phyloP scores from a whole-genome alignment of 2,329 filamentous ascomycete species.

The Celoporthe dispersa region DNA sequence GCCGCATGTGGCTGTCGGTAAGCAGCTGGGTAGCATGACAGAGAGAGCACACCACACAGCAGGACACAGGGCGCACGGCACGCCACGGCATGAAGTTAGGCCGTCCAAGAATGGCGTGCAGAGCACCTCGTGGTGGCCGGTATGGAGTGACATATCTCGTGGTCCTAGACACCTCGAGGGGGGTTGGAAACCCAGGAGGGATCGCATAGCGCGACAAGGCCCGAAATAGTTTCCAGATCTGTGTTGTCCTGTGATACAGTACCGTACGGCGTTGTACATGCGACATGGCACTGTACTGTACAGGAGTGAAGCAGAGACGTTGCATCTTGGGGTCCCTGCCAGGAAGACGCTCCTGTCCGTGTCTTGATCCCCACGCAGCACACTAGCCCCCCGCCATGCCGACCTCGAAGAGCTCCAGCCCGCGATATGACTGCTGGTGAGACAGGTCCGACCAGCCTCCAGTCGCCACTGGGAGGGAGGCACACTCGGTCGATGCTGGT shows the following conservation, averaged over 20 bases:
- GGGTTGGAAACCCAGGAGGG: neutral
- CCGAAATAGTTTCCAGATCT: neutral
- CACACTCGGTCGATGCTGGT: neutral
- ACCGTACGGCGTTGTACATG: conserved; percentile 6
- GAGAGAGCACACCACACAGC: neutral
- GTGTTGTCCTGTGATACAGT: neutral
- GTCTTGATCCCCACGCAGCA: neutral
- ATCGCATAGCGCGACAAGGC: conserved; percentile 9
- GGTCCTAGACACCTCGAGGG: neutral
- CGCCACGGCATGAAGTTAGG: neutral
- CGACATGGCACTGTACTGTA: neutral
- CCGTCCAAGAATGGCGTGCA: neutral
- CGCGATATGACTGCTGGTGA: neutral
- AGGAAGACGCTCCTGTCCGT: neutral
- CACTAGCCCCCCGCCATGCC: neutral
- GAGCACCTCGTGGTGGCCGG: neutral
- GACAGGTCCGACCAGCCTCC: neutral
- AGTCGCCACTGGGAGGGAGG: neutral
- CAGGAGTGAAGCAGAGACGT: neutral
- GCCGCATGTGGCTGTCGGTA: neutral
- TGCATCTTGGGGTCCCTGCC: neutral
- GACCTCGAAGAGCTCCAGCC: neutral
- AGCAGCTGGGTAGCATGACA: neutral
- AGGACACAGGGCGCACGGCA: neutral
- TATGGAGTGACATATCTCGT: neutral